Base-by-base conservation (phyloP, 495 filamentous ascomycete genomes). In the Aspergillus olivimuriae region DNA sequence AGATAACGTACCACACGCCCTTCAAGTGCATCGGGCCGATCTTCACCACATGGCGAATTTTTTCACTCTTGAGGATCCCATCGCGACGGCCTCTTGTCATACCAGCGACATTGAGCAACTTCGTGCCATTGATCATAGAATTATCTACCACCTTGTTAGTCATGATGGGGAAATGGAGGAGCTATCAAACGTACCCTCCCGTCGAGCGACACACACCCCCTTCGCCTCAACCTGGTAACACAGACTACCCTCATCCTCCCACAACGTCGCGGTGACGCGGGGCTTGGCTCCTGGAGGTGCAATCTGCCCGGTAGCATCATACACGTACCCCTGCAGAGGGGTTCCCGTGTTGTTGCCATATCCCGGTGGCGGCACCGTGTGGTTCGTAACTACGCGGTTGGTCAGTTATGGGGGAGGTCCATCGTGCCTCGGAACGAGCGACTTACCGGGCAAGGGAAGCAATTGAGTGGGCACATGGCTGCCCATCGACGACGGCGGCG, bases 1-100 rank as follows among this genome's bases (percentile, higher is more conserved):
- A 44, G 12, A 23, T 11, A 36, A 41, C 90, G 63, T 78, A 97
- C 92, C 92, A 98, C 44, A 98, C 92, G 55, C 92, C 92, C 66
- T 98, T 98, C 19, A 98, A 69, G 58, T 98, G 92, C 92, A 98
- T 98, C 3, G 92, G 92, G 0, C 92, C 92, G 55, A 98, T 98
- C 66, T 98, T 98, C 40, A 98, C 92, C 11, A 98, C 92, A 68
- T 96, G 89, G 19, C 92, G 79, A 24, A 89, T 77, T 63, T 97
- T 97, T 60, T 98, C 92, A 63, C 92, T 96, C 70, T 98, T 98
- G 34, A 98, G 67, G 47, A 98, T 98, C 34, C 92, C 92, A 60
- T 98, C 92, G 56, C 92, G 81, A 39, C 92, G 84, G 31, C 92
- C 92, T 52, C 92, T 78, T 20, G 92, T 98, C 92, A 98, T 98